phyloP scores from a whole-genome alignment of 495 filamentous ascomycete genomes.

The Astrothelium subdiscretum region DNA sequence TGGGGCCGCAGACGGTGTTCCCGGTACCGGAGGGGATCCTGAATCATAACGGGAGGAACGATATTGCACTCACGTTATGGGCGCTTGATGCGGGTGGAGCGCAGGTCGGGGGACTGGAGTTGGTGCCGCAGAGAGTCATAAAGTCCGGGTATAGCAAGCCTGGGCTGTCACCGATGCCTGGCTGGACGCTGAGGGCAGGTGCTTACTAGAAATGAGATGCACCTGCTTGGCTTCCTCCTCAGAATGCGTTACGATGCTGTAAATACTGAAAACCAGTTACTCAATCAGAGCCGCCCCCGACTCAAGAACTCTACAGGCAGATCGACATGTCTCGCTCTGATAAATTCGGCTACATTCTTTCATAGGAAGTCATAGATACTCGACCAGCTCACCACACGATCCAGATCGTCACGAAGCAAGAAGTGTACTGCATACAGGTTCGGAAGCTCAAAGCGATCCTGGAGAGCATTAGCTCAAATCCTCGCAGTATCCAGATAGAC shows the following conservation, averaged over 20 bases:
- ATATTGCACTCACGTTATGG: conserved; percentile 22
- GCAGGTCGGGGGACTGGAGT: conserved; percentile 42
- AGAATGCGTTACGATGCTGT: no score
- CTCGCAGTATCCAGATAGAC: neutral
- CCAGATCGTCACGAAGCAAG: conserved; percentile 42
- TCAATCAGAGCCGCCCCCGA: conserved; percentile 17
- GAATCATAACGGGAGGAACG: conserved; percentile 22
- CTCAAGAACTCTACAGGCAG: conserved; percentile 32
- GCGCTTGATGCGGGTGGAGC: conserved; percentile 46
- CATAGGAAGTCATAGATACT: conserved; percentile 42
- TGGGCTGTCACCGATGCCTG: neutral
- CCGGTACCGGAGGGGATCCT: conserved; percentile 25
- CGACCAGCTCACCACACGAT: conserved; percentile 41
- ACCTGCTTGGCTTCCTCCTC: no score
- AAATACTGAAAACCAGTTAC: no score
- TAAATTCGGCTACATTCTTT: conserved; percentile 46
- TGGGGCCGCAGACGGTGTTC: conserved; percentile 53
- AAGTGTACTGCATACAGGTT: conserved; percentile 39
- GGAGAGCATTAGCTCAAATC: neutral
- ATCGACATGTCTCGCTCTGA: conserved; percentile 39
- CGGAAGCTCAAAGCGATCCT: conserved; percentile 36
- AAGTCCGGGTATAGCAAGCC: conserved; percentile 4
- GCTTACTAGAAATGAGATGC: neutral
- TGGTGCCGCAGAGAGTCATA: conserved; percentile 41
- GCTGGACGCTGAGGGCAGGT: neutral